Evolutionary conservation across 768 basidiomycete species (phyloP), one percentile per base, ranked within the genome.

Genomic region (Boletus subparvulus): DNA sequence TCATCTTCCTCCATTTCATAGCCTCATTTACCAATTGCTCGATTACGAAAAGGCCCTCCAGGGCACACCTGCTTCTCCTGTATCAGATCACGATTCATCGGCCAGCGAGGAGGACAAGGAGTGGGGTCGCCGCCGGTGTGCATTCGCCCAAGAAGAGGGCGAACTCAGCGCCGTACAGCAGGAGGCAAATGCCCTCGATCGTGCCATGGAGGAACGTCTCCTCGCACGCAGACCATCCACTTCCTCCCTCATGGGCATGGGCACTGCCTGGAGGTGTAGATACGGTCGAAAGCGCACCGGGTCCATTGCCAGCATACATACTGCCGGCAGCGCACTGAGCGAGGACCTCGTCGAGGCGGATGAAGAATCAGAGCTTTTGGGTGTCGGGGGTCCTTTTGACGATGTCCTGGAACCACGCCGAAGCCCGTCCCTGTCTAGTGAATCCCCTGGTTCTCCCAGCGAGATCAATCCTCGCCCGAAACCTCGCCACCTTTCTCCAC

Each of bases 21-120:
- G 92, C 55, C 85, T 95, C 70, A 94, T 95, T 75, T 94, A 94
- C 79, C 93, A 95, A 75, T 79, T 96, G 44, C 78, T 93, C 65
- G 94, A 95, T 70, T 96, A 94, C 72, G 92, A 94, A 72, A 88
- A 91, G 59, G 80, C 78, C 49, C 75, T 91, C 54, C 82, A 80
- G 62, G 74, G 78, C 41, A 80, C 78, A 52, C 71, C 73, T 54
- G 64, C 69, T 21, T 84, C 83, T 6, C 80, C 80, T 48, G 78
- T 74, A 44, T 88, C 84, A 43, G 86, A 85, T 58, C 73, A 69
- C 17, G 81, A 83, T 39, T 83, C 81, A 26, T 72, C 75, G 28
- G 64, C 75, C 40, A 81, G 79, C 32, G 83, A 86, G 26, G 87
- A 89, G 36, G 87, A 88, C 65, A 90, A 86, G 66, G 92, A 91